Conservation (phyloP, 805 yeast species). For the Hanseniaspora pseudoguilliermondii region DNA sequence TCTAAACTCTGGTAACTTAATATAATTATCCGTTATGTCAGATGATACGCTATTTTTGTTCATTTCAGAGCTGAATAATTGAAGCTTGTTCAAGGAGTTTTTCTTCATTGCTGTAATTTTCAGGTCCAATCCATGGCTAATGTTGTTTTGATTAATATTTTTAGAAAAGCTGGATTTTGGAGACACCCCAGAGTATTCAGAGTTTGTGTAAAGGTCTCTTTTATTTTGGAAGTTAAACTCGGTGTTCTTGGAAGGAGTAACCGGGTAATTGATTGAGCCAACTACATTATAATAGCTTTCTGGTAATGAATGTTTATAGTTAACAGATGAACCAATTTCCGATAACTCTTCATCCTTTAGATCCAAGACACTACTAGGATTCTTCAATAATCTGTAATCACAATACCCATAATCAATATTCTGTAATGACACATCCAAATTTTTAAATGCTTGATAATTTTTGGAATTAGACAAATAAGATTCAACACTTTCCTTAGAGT, state of each 20-base stretch:
- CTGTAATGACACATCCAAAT: constrained; percentile 42
- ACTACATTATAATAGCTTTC: neutral
- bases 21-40: neutral
- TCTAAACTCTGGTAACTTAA: neutral
- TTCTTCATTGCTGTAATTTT: constrained; percentile 13
- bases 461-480: constrained; percentile 21
- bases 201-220: neutral
- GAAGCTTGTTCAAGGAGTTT: constrained; percentile 3
- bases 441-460: constrained; percentile 30
- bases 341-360: neutral
- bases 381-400: constrained; percentile 42
- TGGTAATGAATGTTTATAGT: neutral
- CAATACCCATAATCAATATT: constrained; percentile 55
- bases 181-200: constrained; percentile 10
- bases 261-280: neutral
- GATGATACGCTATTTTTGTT: neutral
- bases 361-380: constrained; percentile 30
- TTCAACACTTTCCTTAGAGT: constrained; percentile 20
- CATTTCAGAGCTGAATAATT: neutral
- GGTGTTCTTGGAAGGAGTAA: neutral
- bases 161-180: constrained; percentile 13
- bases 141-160: neutral
- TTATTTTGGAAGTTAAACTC: neutral
- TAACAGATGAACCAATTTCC: neutral
- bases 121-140: constrained; percentile 3